A percentile compares a stretch with the other conserved stretches of the same genome.
Conservation (phyloP, 768 basidiomycete genomes). For the Tulasnella sp. region DNA sequence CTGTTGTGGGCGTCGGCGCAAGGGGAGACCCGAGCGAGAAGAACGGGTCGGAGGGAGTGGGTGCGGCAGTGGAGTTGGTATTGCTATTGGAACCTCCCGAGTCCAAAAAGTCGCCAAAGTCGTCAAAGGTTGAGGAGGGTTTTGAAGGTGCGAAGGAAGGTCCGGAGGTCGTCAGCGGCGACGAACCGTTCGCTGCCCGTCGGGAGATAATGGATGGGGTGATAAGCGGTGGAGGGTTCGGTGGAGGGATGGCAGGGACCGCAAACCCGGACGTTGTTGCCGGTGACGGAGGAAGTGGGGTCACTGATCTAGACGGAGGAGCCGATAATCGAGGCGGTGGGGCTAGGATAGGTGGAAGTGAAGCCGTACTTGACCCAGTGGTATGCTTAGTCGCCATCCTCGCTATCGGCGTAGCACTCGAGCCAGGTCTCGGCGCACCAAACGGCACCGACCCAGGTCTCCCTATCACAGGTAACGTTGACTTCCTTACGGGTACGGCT, state of each 20-base stretch:
- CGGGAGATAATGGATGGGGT: conserved; percentile 19
- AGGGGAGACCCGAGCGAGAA: conserved; percentile 17
- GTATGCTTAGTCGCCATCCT: not conserved
- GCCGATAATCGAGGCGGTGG: conserved; percentile 2
- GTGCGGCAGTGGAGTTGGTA: conserved; percentile 24
- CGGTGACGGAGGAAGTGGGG: conserved; percentile 14
- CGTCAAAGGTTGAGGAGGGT: conserved; percentile 21
- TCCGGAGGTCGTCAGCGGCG: conserved; percentile 8
- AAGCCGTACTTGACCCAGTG: not conserved
- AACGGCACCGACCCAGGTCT: not conserved
- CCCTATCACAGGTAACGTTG: not conserved
- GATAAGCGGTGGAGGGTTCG: conserved; percentile 15
- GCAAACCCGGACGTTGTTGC: conserved; percentile 16
- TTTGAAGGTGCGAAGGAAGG: conserved; percentile 3
- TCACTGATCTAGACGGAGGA: conserved; percentile 15
- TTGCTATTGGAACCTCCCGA: not conserved
- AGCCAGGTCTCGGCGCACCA: not conserved
- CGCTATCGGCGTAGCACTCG: not conserved
- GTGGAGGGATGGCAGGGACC: not conserved
- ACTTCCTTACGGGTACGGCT: not conserved
- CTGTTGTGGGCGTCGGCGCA: conserved; percentile 18
- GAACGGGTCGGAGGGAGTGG: conserved; percentile 10
- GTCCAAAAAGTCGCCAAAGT: conserved; percentile 26
- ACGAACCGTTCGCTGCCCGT: conserved; percentile 1
- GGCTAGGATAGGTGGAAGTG: not conserved